Evolutionary conservation across 345 rosid species (phyloP), one percentile per base, ranked within the genome.

Genomic region (Bretschneidera sinensis): DNA sequence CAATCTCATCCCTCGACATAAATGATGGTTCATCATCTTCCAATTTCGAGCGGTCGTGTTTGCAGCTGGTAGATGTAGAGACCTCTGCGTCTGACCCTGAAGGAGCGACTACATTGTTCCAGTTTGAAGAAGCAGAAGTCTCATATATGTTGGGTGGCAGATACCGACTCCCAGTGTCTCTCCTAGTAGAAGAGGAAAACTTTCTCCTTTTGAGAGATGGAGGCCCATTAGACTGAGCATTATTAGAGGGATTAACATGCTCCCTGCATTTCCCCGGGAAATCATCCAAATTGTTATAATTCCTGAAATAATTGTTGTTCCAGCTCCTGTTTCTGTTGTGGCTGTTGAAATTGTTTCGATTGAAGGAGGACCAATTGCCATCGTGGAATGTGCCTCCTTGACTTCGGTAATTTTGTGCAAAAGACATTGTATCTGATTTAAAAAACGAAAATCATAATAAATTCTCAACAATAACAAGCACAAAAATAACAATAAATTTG

Each of bases 1-100:
- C 95, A 62, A 87, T 87, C 69, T 83, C 88, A 71, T 83, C 85
- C 77, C 80, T 79, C 5, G 95, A 85, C 84, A 87, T 64, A 62
- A 87, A 87, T 2, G 71, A 56, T 7, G 81, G 78, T 59, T 83
- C 87, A 63, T 79, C 89, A 47, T 83, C 95, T 60, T 83, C 95
- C 69, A 80, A 57, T 33, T 72, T 70, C 55, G 88, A 71, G n/a
- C 86, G 74, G 45, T 78, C 85, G 63, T 82, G 84, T 72, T 87
- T 87, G 55, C 78, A 61, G 57, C 77, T 71, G 10, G 43, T 63
- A 49, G 81, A 76, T 0, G 85, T 75, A 49, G 81, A 74, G 35
- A 58, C 63, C 73, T 78, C 84, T 9, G 71, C 72, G 43, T 76
- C 71, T 8, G 75, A 74, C 64, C 83, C 73, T 11, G 61, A 21